A percentile compares a stretch with the other conserved stretches of the same genome.
Evolutionary conservation across 192 early-diverging fungal genomes (phyloP).

Genomic region (Podila minutissima): DNA sequence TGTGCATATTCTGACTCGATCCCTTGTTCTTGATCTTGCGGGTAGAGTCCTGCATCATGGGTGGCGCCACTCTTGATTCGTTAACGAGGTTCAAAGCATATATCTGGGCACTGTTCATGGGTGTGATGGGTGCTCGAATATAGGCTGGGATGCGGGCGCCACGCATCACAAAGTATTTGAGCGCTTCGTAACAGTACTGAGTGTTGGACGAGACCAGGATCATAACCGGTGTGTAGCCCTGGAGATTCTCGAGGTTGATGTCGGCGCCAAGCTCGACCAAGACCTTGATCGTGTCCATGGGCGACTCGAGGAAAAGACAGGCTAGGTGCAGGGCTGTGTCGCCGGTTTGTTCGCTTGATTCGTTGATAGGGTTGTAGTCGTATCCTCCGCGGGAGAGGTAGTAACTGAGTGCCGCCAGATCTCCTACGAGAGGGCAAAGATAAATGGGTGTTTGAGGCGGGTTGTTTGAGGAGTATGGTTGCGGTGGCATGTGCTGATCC

Average conservation of each 20-base stretch:
- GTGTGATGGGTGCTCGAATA: conserved; percentile 33
- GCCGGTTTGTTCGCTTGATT: conserved; percentile 38
- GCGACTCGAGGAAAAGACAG: conserved; percentile 38
- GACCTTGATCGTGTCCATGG: conserved; percentile 48
- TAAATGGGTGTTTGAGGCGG: conserved; percentile 38
- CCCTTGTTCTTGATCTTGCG: neutral
- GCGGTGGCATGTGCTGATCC: conserved; percentile 10
- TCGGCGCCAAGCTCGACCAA: conserved; percentile 46
- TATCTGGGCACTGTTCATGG: conserved; percentile 28
- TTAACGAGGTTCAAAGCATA: conserved; percentile 38
- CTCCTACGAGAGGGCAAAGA: conserved; percentile 39
- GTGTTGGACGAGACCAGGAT: conserved; percentile 45
- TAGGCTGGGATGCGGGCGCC: conserved; percentile 44
- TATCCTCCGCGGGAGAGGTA: conserved; percentile 12
- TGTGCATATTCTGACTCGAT: no score
- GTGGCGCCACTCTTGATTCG: conserved; percentile 9
- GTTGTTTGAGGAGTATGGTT: conserved; percentile 23
- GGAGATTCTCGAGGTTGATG: conserved; percentile 47
- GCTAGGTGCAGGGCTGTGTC: conserved; percentile 39
- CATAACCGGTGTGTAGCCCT: conserved; percentile 44
- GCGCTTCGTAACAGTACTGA: conserved; percentile 42
- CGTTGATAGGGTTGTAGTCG: conserved; percentile 42
- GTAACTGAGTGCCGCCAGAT: conserved; percentile 30
- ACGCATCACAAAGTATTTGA: conserved; percentile 38
- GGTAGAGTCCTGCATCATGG: neutral